Evolutionary conservation across 306 rosid species (phyloP).

Genomic region (Cucumis melo): DNA sequence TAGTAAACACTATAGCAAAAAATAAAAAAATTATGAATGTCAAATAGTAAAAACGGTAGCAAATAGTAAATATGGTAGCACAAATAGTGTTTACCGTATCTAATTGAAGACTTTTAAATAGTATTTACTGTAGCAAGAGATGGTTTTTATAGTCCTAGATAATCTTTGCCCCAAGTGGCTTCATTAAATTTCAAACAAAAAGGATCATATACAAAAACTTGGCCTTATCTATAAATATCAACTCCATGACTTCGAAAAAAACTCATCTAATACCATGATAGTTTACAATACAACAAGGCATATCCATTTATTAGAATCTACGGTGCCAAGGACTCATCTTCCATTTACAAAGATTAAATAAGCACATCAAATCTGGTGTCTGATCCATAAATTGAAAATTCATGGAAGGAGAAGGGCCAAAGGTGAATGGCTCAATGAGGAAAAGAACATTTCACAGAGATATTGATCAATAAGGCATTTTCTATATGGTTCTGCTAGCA

Average conservation of each 20-base stretch:
- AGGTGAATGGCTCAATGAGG: not conserved
- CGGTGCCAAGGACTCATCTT: too few species aligned
- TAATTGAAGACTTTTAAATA: too few species aligned
- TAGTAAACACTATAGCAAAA: too few species aligned
- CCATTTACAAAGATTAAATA: not conserved
- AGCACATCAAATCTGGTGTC: not conserved
- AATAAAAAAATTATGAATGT: too few species aligned
- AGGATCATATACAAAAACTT: not conserved
- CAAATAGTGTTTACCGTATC: too few species aligned
- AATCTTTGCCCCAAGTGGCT: too few species aligned
- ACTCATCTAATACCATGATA: not conserved
- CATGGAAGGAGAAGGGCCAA: not conserved
- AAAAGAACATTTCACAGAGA: not conserved
- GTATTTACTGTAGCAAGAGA: too few species aligned
- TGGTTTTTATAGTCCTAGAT: too few species aligned
- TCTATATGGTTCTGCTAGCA: not conserved
- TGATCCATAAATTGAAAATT: not conserved
- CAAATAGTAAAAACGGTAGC: too few species aligned
- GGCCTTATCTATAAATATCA: not conserved
- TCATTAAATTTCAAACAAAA: not conserved
- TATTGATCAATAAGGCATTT: not conserved
- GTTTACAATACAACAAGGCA: not conserved
- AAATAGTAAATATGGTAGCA: too few species aligned
- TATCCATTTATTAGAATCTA: not conserved
- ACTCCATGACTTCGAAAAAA: not conserved